A percentile compares a stretch with the other conserved stretches of the same genome.
These are phyloP conservation scores for Myrica gale DNA, from an alignment of 306 rosid species.

Conservation along the genomic window DNA sequence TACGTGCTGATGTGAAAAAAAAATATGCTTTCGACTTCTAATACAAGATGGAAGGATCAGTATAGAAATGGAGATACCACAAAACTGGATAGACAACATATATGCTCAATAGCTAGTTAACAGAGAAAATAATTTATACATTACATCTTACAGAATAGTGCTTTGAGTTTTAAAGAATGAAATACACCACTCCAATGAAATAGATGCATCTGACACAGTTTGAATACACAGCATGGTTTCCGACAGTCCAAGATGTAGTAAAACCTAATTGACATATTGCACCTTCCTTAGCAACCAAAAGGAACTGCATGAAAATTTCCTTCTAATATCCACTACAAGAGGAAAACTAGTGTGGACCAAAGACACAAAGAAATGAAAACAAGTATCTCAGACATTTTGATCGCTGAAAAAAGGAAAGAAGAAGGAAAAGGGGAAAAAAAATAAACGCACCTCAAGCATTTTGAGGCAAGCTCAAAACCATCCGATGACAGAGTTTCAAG, in stretches of 20 bases:
- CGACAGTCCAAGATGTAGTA: not conserved
- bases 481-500: conserved; percentile 65
- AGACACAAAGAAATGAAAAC: not conserved
- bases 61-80: not conserved
- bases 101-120: not conserved
- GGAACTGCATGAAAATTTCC: not conserved
- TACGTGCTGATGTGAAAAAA: not conserved
- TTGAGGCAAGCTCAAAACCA: conserved; percentile 66
- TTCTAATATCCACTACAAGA: not conserved
- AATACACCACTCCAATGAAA: not conserved
- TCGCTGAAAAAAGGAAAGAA: not conserved
- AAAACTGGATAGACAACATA: not conserved
- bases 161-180: not conserved
- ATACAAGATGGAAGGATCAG: not conserved
- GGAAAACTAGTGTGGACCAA: not conserved
- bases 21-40: not conserved
- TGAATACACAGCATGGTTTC: not conserved
- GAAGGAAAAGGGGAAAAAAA: too few relatives aligned
- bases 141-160: not conserved
- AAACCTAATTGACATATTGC: not conserved
- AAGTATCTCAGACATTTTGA: conserved; percentile 66
- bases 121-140: not conserved
- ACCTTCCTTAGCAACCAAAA: not conserved
- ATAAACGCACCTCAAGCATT: conserved; percentile 63
- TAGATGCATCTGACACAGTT: not conserved